These are phyloP conservation scores for Leishmania martiniquensis DNA, from an alignment of 208 protist species.

Conservation along the genomic window DNA sequence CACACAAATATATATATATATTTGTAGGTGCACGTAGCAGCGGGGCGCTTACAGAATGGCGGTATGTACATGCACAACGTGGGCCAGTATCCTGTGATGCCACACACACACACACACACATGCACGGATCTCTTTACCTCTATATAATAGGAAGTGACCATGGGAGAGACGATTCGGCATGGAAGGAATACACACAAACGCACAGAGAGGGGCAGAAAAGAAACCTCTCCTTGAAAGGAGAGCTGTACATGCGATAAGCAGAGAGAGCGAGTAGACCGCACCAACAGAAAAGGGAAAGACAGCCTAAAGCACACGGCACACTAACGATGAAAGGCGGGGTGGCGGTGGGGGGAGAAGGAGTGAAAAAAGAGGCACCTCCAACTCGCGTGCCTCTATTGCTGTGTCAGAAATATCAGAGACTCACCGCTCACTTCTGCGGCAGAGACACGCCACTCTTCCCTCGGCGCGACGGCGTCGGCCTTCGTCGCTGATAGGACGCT, in stretches of 20 bases:
- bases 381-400: conserved; percentile 24
- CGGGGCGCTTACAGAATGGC: background rate
- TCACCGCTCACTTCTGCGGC: conserved; percentile 3
- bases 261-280: background rate
- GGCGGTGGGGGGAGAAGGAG: background rate
- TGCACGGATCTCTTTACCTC: no score
- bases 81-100: background rate
- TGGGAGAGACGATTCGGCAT: no score
- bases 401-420: conserved; percentile 53
- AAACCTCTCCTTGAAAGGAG: background rate
- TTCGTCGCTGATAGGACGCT: background rate
- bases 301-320: background rate
- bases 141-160: no score
- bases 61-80: background rate
- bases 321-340: background rate
- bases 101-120: background rate
- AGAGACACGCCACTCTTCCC: background rate
- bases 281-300: conserved; percentile 9
- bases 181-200: no score
- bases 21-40: no score
- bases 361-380: background rate
- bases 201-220: no score
- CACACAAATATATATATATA: background rate
- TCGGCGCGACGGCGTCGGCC: background rate
- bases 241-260: background rate